Conservation (phyloP, 2,329 filamentous ascomycete genomes). For the Knufia fluminis region DNA sequence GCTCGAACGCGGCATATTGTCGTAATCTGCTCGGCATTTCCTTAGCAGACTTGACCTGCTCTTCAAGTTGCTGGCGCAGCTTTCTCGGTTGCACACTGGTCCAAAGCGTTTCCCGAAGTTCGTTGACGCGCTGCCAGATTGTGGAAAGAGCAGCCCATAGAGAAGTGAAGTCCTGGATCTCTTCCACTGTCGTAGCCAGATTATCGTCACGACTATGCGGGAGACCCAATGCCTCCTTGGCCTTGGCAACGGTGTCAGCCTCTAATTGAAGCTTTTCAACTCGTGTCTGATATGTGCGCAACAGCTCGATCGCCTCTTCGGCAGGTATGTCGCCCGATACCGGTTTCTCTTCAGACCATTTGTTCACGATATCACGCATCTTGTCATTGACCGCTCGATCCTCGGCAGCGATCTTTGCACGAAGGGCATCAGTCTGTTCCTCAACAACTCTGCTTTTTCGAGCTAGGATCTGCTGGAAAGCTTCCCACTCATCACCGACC, state of each 20-base stretch:
- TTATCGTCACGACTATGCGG: conserved; percentile 69
- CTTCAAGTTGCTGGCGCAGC: conserved; percentile 78
- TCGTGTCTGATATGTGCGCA: conserved; percentile 72
- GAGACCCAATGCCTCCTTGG: conserved; percentile 91
- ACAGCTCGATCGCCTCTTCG: conserved; percentile 72
- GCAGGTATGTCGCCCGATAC: conserved; percentile 90
- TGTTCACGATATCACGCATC: conserved; percentile 69
- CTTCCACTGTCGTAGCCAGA: conserved; percentile 79
- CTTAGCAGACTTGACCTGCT: conserved; percentile 93
- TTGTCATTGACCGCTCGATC: conserved; percentile 85
- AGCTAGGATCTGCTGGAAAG: conserved; percentile 80
- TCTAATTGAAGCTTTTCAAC: conserved; percentile 81
- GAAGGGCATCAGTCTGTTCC: conserved; percentile 88
- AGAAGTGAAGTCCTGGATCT: conserved; percentile 97
- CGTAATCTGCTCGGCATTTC: conserved; percentile 99
- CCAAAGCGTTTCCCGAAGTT: conserved; percentile 87
- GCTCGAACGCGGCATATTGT: conserved; percentile 98
- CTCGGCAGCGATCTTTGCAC: conserved; percentile 89
- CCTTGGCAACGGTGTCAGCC: conserved; percentile 86
- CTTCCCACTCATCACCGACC: conserved; percentile 91
- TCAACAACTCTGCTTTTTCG: conserved; percentile 93
- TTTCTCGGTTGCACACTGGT: conserved; percentile 92
- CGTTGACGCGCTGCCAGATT: conserved; percentile 93
- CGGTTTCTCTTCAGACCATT: conserved; percentile 96
- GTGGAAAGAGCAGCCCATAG: conserved; percentile 94